Evolutionary conservation across 352 stramenopile genomes (phyloP), one percentile per base, ranked within the genome.

Genomic region (Phytophthora macrochlamydospora): DNA sequence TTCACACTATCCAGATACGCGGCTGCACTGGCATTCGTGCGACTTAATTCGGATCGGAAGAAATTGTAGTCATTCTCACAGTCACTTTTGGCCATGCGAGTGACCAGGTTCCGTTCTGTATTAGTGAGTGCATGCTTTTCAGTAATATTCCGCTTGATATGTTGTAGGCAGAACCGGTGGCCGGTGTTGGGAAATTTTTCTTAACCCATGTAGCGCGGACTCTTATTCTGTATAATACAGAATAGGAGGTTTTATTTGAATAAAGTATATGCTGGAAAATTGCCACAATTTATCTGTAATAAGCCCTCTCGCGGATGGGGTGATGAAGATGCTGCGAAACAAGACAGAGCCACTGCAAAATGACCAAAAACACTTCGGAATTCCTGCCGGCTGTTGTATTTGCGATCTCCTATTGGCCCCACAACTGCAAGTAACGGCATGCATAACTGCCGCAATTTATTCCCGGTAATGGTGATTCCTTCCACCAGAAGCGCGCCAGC

Each of bases 1-100:
- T 74, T 44, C 7, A 72, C 43, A 0, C 18, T 14, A 11, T 69
- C 30, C 9, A 69, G 31, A 31, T 67, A 72, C 3, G 35, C 35
- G 4, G 48, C 62, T 0, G 35, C 48, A 18, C 12, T 43, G 14
- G 57, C 18, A 24, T 24, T 24, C 18, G 18, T 24, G 18, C 18
- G 18, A 24, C 18, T 24, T 24, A 24, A 24, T 24, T 24, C 18
- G 18, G 18, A 24, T 24, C 18, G 18, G 18, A 24, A 24, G 18
- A 24, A 24, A 24, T 24, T 24, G 18, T 24, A 24, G 18, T 24
- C 18, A 24, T 24, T 24, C 18, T 24, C 18, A 24, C 18, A 24
- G 18, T 24, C 18, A 24, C 0, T 24, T 24, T 24, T 24, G 18
- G 18, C 18, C 18, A 24, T 24, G 18, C 18, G 18, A 24, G 18